Base-by-base conservation (phyloP, 306 rosid species). In the Medicago arabica region DNA sequence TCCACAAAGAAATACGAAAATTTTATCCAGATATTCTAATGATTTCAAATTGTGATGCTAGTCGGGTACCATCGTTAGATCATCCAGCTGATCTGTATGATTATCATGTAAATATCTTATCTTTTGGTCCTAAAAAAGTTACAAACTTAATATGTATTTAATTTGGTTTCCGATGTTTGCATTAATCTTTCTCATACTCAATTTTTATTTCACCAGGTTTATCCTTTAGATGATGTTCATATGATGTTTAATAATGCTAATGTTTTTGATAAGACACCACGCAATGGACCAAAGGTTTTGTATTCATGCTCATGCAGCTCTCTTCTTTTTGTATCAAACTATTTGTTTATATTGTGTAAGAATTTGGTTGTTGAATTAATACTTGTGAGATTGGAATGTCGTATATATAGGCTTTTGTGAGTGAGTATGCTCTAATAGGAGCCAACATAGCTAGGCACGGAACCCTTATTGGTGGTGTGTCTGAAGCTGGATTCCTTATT, bases 1-100 rank as follows among this genome's bases (percentile, higher is more conserved):
- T 94, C 87, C 75, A 83, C 78, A 17, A 50, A 63, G 96, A 93
- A 39, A 92, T 94, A 72, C 77, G 36, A 18, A 54, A 7, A 2
- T 85, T 68, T 69, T 92, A 92, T 82, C 96, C 95, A 1, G 93
- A 92, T 77, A 92, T 92, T 62, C 74, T 76, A 81, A 85, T 92
- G 0, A 87, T 94, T 63, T 86, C 97, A 57, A 94, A 92, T 79
- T 94, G 98, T n/a, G 98, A 94, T 67, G 97, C 85, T 50, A 86
- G 93, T 53, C 23, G 81, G 57, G 53, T 3, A 34, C 82, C 59
- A 11, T n/a, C n/a, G n/a, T 87, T 94, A 85, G 85, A 87, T 81
- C 98, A 94, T 70, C 97, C 93, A 1, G 92, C 96, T 12, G 93
- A 94, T 69, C 73, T 88, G 49, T 94, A 87, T 75, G 98, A 94